phyloP scores from a whole-genome alignment of 2,329 filamentous ascomycete species.

The Pyrenophora teres region DNA sequence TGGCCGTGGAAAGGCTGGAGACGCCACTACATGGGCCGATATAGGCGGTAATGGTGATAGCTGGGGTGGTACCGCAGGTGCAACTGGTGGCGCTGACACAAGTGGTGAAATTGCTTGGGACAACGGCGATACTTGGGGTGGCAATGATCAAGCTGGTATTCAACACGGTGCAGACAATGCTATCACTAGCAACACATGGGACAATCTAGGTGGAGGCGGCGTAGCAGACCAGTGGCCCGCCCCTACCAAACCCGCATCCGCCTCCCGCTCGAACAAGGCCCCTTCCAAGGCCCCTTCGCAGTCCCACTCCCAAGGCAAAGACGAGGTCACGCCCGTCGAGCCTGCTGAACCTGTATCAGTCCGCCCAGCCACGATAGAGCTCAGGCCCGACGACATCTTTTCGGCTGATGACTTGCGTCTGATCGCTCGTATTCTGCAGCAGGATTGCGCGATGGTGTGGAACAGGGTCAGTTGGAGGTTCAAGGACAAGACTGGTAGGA shows the following conservation, averaged over 20 bases:
- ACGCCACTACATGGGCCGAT: too few species aligned
- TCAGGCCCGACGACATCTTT: conserved; percentile 37
- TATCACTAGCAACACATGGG: too few species aligned
- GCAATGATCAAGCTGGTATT: too few species aligned
- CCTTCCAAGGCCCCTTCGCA: conserved; percentile 6
- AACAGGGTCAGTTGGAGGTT: conserved; percentile 54
- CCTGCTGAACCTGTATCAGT: background rate
- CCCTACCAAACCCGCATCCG: conserved; percentile 4
- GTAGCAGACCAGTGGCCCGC: background rate
- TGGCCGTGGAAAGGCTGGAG: too few species aligned
- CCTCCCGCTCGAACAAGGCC: conserved; percentile 3
- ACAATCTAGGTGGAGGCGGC: background rate
- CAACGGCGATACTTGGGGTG: too few species aligned
- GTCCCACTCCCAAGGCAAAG: background rate
- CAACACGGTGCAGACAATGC: too few species aligned
- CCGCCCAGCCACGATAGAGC: conserved; percentile 20
- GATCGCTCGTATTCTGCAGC: conserved; percentile 51
- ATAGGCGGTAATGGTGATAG: too few species aligned
- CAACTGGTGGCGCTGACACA: background rate
- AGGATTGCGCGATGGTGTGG: conserved; percentile 54
- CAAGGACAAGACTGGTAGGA: conserved; percentile 55
- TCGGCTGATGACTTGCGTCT: conserved; percentile 45
- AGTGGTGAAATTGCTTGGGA: background rate
- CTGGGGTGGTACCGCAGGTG: background rate
- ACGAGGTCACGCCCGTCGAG: background rate